phyloP scores from a whole-genome alignment of 148 eudicot genomes.

The Vaccinium macrocarpon region DNA sequence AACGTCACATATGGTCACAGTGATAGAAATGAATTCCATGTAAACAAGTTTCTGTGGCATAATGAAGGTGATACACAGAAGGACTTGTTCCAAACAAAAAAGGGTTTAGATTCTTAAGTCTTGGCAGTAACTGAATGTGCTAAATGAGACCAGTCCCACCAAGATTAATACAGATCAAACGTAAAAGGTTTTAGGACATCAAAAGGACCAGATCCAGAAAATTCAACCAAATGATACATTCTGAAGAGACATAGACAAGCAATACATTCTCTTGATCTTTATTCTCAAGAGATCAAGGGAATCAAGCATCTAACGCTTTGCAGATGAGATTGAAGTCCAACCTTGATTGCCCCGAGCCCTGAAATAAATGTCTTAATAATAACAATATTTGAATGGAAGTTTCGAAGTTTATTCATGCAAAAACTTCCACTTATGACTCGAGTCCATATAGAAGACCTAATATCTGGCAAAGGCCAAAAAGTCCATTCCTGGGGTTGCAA shows the following conservation, averaged over 20 bases:
- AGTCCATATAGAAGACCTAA: no score
- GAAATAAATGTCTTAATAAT: no score
- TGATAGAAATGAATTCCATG: neutral
- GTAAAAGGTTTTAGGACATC: neutral
- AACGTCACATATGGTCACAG: neutral
- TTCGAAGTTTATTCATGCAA: no score
- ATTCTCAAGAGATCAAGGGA: neutral
- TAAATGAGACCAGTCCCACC: neutral
- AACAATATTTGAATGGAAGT: no score
- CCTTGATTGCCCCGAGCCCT: no score
- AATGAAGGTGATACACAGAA: neutral
- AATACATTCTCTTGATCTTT: neutral
- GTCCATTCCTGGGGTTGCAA: no score
- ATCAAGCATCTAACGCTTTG: conserved; percentile 1
- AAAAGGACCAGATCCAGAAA: neutral
- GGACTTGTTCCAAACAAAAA: neutral
- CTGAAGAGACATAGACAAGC: neutral
- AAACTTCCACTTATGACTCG: no score
- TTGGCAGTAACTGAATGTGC: neutral
- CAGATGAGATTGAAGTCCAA: no score
- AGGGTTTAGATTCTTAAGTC: neutral
- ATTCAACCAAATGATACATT: neutral
- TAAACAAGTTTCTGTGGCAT: neutral
- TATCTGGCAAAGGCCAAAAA: no score
- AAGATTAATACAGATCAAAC: neutral